A percentile compares a stretch with the other conserved stretches of the same genome.
These are phyloP conservation scores for Lavandula angustifolia DNA, from an alignment of 257 asterid genomes.

Conservation along the genomic window DNA sequence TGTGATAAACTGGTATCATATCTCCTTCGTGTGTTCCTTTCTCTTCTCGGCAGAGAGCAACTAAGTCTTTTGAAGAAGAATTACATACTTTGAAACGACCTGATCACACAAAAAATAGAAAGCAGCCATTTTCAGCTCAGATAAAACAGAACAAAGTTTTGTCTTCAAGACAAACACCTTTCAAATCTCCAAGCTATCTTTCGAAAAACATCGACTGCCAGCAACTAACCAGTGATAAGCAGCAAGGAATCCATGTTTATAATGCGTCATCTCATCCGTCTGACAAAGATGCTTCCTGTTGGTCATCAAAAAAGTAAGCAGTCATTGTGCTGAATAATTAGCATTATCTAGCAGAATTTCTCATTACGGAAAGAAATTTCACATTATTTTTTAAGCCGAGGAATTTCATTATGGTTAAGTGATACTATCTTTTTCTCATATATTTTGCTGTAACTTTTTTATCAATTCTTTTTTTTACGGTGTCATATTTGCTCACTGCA, in stretches of 20 bases:
- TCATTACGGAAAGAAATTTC: background rate
- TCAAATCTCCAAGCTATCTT: conserved; percentile 46
- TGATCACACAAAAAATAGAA: conserved; percentile 34
- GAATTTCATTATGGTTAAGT: background rate
- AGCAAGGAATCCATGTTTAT: conserved; percentile 34
- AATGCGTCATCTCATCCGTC: conserved; percentile 38
- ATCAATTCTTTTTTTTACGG: background rate
- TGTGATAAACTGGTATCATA: conserved; percentile 29
- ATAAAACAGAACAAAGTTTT: conserved; percentile 34
- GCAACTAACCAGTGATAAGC: conserved; percentile 36
- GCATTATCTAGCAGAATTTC: conserved; percentile 17
- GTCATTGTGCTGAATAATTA: conserved; percentile 11
- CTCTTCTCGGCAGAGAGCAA: conserved; percentile 43
- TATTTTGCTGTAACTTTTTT: background rate
- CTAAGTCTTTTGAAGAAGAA: conserved; percentile 45
- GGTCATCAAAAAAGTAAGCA: conserved; percentile 47
- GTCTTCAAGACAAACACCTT: conserved; percentile 52
- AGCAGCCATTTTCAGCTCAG: conserved; percentile 28
- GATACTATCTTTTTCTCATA: conserved; percentile 11
- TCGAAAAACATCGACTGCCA: conserved; percentile 38
- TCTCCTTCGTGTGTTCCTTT: conserved; percentile 7
- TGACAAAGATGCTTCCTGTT: conserved; percentile 34
- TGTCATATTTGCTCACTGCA: background rate
- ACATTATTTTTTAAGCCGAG: too few species aligned
- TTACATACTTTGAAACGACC: conserved; percentile 39